Conservation (phyloP, 345 rosid genomes). For the Syzygium aromaticum region DNA sequence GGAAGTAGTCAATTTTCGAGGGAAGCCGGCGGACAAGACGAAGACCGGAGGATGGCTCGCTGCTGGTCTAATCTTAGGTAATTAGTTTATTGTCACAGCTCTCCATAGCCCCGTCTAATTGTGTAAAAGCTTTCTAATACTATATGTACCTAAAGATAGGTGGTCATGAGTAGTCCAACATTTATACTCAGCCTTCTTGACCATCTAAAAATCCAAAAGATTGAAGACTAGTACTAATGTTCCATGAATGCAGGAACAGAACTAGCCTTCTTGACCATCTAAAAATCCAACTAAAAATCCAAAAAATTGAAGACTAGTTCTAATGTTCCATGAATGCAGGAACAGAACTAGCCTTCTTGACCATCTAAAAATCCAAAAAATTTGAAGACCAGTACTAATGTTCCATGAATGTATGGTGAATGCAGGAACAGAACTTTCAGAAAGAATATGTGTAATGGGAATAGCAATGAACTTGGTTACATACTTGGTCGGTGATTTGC, state of each 20-base stretch:
- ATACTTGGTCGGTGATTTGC: conserved; percentile 71
- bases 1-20: conserved; percentile 39
- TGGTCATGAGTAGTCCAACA: neutral
- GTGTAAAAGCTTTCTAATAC: neutral
- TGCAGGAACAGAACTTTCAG: conserved; percentile 76
- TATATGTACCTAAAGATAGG: neutral
- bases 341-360: conserved; percentile 33
- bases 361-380: neutral
- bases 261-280: conserved; percentile 8
- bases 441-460: conserved; percentile 90
- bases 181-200: neutral
- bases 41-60: conserved; percentile 89
- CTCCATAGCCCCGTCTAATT: neutral
- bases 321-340: conserved; percentile 21
- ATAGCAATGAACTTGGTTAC: conserved; percentile 88
- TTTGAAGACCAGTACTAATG: neutral
- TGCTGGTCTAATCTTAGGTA: conserved; percentile 89
- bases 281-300: neutral
- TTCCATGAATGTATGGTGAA: neutral
- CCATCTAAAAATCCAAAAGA: neutral
- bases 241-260: conserved; percentile 45
- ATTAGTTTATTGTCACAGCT: neutral
- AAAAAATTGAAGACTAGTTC: neutral
- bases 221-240: neutral
- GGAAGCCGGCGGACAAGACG: conserved; percentile 62